Conservation (phyloP, 306 rosid species). For the Fagus sylvatica region DNA sequence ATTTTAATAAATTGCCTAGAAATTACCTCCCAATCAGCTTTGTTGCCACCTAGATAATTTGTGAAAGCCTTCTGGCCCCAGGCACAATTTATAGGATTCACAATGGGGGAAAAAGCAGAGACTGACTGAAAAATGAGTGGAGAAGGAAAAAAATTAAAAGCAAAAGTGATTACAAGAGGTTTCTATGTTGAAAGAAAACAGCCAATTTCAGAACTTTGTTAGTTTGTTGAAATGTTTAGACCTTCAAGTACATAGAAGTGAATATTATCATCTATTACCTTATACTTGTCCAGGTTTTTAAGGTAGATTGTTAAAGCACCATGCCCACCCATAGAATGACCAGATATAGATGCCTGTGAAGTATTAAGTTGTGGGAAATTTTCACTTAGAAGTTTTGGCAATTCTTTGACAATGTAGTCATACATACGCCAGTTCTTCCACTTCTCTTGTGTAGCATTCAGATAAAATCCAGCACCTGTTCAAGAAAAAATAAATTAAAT, state of each 20-base stretch:
- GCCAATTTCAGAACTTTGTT: neutral
- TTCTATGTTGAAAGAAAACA: neutral
- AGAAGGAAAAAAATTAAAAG: neutral
- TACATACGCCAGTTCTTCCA: conserved; percentile 99
- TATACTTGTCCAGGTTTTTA: conserved; percentile 79
- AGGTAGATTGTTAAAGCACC: conserved; percentile 91
- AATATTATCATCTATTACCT: conserved; percentile 46
- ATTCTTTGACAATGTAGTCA: conserved; percentile 87
- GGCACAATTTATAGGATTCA: conserved; percentile 76
- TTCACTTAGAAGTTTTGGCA: conserved; percentile 72
- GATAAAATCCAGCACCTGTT: conserved; percentile 94
- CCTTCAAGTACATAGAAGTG: conserved; percentile 7
- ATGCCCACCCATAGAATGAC: conserved; percentile 99
- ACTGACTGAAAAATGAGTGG: conserved; percentile 58
- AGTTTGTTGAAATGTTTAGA: neutral
- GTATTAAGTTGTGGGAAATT: conserved; percentile 80
- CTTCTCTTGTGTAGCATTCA: conserved; percentile 93
- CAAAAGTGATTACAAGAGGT: neutral
- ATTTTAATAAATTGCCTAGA: conserved; percentile 10
- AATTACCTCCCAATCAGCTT: conserved; percentile 87
- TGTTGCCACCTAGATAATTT: conserved; percentile 76
- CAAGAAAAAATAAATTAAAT: conserved; percentile 6
- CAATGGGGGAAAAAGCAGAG: conserved; percentile 85
- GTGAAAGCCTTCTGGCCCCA: conserved; percentile 97
- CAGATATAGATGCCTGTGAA: conserved; percentile 77